A percentile compares a stretch with the other conserved stretches of the same genome.
phyloP scores from a whole-genome alignment of 1,284 basidiomycete species.

The Cronartium quercuum region DNA sequence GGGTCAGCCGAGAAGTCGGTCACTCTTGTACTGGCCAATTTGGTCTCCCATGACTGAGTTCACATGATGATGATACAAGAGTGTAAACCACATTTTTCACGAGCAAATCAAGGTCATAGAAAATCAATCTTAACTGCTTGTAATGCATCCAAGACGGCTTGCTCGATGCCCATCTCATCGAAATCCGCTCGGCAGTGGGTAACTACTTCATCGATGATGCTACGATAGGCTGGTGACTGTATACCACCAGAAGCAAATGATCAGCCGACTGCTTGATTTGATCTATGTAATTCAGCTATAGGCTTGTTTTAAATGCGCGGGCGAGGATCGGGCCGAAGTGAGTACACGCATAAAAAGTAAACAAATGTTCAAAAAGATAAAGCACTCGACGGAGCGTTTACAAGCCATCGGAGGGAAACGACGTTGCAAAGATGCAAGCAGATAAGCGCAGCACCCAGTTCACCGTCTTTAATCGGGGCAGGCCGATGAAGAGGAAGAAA shows the following conservation, averaged over 20 bases:
- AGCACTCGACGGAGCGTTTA: too few relatives aligned
- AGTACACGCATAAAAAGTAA: too few relatives aligned
- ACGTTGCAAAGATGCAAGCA: too few relatives aligned
- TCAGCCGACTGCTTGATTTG: not conserved
- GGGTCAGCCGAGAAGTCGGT: conserved; percentile 29
- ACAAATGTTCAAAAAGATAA: too few relatives aligned
- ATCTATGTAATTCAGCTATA: too few relatives aligned
- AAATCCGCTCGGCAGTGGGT: conserved; percentile 82
- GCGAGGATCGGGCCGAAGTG: too few relatives aligned
- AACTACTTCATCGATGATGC: conserved; percentile 95
- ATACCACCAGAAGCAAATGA: not conserved
- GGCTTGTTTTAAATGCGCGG: too few relatives aligned
- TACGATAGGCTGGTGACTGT: conserved; percentile 83
- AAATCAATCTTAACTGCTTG: conserved; percentile 62
- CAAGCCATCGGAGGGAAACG: too few relatives aligned
- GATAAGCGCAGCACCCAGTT: not conserved
- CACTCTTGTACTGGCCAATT: conserved; percentile 30
- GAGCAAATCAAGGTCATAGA: not conserved
- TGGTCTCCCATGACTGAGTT: conserved; percentile 35
- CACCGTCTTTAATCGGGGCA: not conserved
- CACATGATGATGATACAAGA: not conserved
- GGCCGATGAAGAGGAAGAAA: not conserved
- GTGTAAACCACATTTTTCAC: not conserved
- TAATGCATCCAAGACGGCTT: conserved; percentile 80
- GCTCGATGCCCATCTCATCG: conserved; percentile 90